A percentile compares a stretch with the other conserved stretches of the same genome.
phyloP scores from a whole-genome alignment of 495 filamentous ascomycete species.

The Talaromyces thailandensis region DNA sequence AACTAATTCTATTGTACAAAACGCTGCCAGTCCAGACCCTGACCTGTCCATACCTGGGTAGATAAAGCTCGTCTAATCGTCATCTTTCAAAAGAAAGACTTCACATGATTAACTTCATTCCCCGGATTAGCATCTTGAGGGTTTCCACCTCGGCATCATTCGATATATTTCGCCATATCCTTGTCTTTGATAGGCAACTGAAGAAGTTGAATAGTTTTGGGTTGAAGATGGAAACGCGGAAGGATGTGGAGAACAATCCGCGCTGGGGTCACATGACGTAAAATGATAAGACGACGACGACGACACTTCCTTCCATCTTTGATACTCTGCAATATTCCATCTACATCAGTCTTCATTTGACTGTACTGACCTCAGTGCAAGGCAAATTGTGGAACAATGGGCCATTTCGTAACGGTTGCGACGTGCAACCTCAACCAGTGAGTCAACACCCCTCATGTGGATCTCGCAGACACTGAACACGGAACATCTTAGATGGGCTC shows the following conservation, averaged over 20 bases:
- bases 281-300: background rate
- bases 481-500: slow-evolving; percentile 48
- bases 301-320: background rate
- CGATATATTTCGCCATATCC: no score
- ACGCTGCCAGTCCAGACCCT: no score
- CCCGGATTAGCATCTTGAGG: no score
- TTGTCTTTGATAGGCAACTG: no score
- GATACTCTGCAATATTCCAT: background rate
- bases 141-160: no score
- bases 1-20: no score
- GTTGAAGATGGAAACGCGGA: background rate
- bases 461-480: background rate
- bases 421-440: slow-evolving; percentile 38
- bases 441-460: background rate
- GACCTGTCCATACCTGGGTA: no score
- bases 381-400: background rate
- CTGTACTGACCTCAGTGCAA: background rate
- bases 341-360: background rate
- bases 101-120: no score
- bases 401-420: slow-evolving; percentile 30
- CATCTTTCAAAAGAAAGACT: no score
- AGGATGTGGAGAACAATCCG: background rate
- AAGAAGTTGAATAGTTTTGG: background rate
- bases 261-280: background rate
- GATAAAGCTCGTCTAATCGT: no score